A percentile compares a stretch with the other conserved stretches of the same genome.
These are phyloP conservation scores for Heliosperma pusillum DNA, from an alignment of 148 eudicot species.

Conservation along the genomic window DNA sequence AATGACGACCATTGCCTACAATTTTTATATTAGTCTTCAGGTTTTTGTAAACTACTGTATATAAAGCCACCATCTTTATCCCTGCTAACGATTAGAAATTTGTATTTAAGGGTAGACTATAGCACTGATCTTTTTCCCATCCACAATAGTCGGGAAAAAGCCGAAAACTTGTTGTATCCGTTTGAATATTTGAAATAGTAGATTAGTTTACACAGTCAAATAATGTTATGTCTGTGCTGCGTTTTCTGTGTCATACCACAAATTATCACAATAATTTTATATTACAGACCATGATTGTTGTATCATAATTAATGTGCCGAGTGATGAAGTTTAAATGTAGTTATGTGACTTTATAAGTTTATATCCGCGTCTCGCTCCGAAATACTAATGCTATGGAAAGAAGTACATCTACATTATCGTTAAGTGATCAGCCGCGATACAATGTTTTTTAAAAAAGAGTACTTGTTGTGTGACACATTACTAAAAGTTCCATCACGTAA, in stretches of 20 bases:
- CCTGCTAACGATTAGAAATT: slow-evolving; percentile 1
- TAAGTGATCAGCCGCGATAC: no score
- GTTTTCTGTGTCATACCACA: not conserved
- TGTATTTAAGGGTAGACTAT: slow-evolving; percentile 7
- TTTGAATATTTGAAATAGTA: not conserved
- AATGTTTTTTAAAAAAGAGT: no score
- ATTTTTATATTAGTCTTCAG: not conserved
- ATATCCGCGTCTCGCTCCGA: no score
- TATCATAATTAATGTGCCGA: no score
- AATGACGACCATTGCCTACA: not conserved
- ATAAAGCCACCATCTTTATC: not conserved
- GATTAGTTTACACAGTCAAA: not conserved
- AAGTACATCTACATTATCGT: no score
- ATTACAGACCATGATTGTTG: no score
- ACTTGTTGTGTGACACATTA: no score
- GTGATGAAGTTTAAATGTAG: no score
- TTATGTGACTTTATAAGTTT: no score
- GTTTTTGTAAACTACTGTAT: not conserved
- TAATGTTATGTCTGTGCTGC: not conserved
- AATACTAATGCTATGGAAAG: no score
- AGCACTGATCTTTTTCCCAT: not conserved
- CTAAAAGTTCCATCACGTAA: no score
- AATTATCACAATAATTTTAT: no score
- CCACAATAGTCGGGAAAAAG: slow-evolving; percentile 3
- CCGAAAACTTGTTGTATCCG: not conserved